Conservation (phyloP, 2,329 filamentous ascomycete genomes). For the Cladophialophora immunda region DNA sequence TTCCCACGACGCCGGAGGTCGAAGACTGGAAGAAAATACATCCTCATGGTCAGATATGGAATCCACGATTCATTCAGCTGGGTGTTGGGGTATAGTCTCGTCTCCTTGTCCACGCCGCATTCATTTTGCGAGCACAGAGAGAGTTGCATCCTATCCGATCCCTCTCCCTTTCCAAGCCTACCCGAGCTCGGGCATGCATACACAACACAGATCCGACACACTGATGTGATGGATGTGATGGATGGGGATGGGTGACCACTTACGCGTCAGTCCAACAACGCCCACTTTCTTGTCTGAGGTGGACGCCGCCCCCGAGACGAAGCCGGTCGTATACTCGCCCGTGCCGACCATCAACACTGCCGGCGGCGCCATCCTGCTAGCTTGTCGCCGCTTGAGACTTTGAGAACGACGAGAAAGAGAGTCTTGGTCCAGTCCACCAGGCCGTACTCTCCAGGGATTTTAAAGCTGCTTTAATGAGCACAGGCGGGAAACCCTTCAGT, state of each 20-base stretch:
- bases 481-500: too few species aligned
- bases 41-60: not conserved
- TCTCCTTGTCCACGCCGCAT: too few species aligned
- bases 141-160: not conserved
- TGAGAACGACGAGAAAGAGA: too few species aligned
- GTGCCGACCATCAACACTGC: constrained; percentile 85
- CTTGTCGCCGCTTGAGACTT: not conserved
- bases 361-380: constrained; percentile 63
- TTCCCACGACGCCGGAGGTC: constrained; percentile 77
- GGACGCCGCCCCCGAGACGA: constrained; percentile 83
- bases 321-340: constrained; percentile 96
- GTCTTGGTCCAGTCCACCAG: too few species aligned
- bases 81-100: too few species aligned
- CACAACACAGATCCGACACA: constrained; percentile 18
- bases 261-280: constrained; percentile 79
- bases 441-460: too few species aligned
- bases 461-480: too few species aligned
- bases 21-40: constrained; percentile 59
- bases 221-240: constrained; percentile 68
- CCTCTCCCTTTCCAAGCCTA: not conserved
- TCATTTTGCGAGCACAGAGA: too few species aligned
- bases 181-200: not conserved
- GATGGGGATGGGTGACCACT: too few species aligned
- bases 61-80: not conserved
- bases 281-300: constrained; percentile 96